phyloP scores from a whole-genome alignment of 169 alveolate genomes.

The Toxoplasma gondii region DNA sequence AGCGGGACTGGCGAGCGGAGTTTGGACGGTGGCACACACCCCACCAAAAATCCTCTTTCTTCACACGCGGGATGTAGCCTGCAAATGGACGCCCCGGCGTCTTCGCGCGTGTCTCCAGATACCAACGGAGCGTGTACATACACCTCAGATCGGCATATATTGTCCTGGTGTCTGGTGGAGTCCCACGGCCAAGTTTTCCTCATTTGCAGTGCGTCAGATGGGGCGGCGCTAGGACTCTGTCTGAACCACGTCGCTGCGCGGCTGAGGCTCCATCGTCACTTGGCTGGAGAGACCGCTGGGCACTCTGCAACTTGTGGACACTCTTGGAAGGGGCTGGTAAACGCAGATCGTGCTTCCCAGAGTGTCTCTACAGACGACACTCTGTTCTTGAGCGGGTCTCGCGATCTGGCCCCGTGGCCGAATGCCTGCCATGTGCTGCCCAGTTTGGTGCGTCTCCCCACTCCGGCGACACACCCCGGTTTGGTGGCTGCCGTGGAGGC shows the following conservation, averaged over 20 bases:
- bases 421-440: slow-evolving; percentile 40
- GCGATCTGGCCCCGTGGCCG: slow-evolving; percentile 38
- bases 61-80: not conserved
- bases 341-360: too few species aligned
- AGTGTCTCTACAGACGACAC: not conserved
- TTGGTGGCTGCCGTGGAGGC: not conserved
- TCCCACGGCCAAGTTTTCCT: slow-evolving; percentile 46
- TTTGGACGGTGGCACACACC: too few species aligned
- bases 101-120: not conserved
- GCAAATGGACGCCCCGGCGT: not conserved
- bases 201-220: slow-evolving; percentile 50
- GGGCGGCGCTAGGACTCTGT: slow-evolving; percentile 39
- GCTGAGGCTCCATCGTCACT: not conserved
- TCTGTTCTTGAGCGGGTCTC: slow-evolving; percentile 31
- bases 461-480: slow-evolving; percentile 41
- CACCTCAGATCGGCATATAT: not conserved
- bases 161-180: slow-evolving; percentile 60
- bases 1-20: not conserved
- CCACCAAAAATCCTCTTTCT: not conserved
- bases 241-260: slow-evolving; percentile 30
- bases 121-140: not conserved
- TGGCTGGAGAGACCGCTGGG: too few species aligned
- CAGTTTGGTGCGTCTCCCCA: slow-evolving; percentile 34
- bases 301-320: too few species aligned
- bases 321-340: too few species aligned